Conservation (phyloP, 2,329 filamentous ascomycete genomes). For the Chaetomiaceae sp. region DNA sequence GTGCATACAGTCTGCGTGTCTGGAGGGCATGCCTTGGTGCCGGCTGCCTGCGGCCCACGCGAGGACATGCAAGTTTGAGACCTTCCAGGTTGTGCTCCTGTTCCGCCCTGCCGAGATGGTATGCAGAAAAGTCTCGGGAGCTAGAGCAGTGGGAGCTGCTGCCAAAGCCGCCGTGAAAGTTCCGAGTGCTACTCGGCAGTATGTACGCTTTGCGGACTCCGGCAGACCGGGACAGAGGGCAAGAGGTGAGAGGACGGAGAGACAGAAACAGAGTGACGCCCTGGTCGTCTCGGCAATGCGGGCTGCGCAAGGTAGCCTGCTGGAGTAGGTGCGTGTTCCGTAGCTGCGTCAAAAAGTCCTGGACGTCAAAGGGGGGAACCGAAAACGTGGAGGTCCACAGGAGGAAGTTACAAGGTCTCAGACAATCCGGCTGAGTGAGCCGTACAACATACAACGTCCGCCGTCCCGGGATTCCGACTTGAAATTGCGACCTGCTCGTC, state of each 20-base stretch:
- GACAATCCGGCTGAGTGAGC: constrained; percentile 12
- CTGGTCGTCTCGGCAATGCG: constrained; percentile 11
- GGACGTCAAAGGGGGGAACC: constrained; percentile 17
- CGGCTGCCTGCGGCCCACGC: constrained; percentile 16
- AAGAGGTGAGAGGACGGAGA: neutral
- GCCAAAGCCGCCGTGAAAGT: constrained; percentile 10
- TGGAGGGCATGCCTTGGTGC: constrained; percentile 3
- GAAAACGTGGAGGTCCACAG: constrained; percentile 17
- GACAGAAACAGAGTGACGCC: neutral
- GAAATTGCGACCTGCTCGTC: neutral
- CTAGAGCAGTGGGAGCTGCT: constrained; percentile 14
- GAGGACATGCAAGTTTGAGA: constrained; percentile 17
- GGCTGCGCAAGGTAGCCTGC: constrained; percentile 6
- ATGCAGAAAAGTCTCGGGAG: constrained; percentile 17
- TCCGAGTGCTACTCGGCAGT: constrained; percentile 8
- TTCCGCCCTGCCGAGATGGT: constrained; percentile 16
- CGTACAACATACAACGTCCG: neutral
- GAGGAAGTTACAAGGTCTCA: constrained; percentile 10
- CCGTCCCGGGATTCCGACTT: constrained; percentile 6
- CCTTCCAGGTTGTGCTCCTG: constrained; percentile 10
- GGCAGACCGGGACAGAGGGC: constrained; percentile 6
- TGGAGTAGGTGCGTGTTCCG: no score
- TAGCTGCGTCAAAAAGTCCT: constrained; percentile 11
- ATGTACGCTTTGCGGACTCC: neutral
- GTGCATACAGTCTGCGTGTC: no score